Conservation (phyloP, 139 green algal genomes). For the Asterochloris sp. region DNA sequence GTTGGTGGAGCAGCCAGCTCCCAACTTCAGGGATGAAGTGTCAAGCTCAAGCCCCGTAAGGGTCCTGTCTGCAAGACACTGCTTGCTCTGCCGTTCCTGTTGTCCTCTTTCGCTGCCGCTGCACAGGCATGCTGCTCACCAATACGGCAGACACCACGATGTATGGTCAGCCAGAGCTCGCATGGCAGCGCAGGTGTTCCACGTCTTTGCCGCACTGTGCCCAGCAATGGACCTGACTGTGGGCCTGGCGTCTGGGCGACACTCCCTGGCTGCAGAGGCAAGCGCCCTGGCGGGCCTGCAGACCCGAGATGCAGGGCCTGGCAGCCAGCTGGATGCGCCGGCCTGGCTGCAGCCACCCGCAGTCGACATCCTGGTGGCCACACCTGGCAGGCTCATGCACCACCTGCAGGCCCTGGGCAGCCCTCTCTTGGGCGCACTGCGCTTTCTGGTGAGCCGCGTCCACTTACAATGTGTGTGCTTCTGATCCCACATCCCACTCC, state of each 20-base stretch:
- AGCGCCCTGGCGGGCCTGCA: conserved; percentile 14
- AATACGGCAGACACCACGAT: not conserved
- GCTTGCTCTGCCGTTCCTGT: not conserved
- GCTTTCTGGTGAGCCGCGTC: conserved; percentile 53
- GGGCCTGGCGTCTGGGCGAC: conserved; percentile 7
- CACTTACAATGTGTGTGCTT: not conserved
- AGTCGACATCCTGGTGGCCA: conserved; percentile 29
- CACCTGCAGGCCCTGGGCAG: conserved; percentile 37
- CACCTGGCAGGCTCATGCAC: conserved; percentile 34
- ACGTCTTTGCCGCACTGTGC: conserved; percentile 52
- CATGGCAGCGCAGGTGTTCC: conserved; percentile 58
- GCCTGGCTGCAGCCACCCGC: not conserved
- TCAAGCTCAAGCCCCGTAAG: not conserved
- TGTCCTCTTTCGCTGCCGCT: not conserved
- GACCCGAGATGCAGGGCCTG: not conserved
- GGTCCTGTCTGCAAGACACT: not conserved
- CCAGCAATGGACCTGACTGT: conserved; percentile 45
- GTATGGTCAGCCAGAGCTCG: not conserved
- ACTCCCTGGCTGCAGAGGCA: conserved; percentile 16
- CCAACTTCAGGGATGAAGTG: not conserved
- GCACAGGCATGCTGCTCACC: not conserved
- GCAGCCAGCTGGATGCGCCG: too few relatives aligned
- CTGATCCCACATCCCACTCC: not conserved
- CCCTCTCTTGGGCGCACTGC: conserved; percentile 49
- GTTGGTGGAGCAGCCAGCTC: not conserved